A percentile compares a stretch with the other conserved stretches of the same genome.
These are phyloP conservation scores for Leptographium procerum DNA, from an alignment of 2,329 filamentous ascomycete species.

Conservation along the genomic window DNA sequence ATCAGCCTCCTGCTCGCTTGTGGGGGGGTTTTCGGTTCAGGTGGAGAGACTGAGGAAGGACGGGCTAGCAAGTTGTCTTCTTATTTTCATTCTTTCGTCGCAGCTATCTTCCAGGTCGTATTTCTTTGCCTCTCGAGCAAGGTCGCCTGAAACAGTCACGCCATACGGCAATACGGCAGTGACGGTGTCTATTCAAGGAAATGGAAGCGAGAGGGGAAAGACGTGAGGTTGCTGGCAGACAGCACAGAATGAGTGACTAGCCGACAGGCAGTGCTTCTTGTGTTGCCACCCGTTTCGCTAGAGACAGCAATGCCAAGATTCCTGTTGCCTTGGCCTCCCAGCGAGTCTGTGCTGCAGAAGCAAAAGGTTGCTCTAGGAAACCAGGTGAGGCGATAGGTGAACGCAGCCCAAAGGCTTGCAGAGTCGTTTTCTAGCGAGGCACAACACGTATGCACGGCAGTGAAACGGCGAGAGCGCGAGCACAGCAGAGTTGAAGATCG, in stretches of 20 bases:
- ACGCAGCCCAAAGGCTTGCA: neutral
- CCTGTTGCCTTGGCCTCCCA: no score
- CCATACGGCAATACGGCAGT: no score
- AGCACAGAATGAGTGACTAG: neutral
- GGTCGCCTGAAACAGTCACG: neutral
- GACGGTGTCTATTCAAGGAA: neutral
- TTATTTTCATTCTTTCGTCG: constrained; percentile 15
- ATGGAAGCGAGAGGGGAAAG: neutral
- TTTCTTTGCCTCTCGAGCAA: no score
- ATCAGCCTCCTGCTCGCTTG: constrained; percentile 30
- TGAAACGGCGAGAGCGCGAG: neutral
- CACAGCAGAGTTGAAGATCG: neutral
- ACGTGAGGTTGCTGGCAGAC: neutral
- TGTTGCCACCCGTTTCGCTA: neutral
- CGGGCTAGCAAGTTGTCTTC: constrained; percentile 30
- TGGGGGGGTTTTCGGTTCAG: constrained; percentile 6
- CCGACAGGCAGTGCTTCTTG: neutral
- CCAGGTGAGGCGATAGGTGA: no score
- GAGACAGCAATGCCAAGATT: neutral
- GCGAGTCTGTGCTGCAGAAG: no score
- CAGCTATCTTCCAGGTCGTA: neutral
- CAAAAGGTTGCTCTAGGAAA: no score
- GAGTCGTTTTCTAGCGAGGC: neutral
- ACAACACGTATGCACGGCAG: neutral
- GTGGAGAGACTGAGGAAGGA: constrained; percentile 29